A percentile compares a stretch with the other conserved stretches of the same genome.
phyloP scores from a whole-genome alignment of 176 grass and related monocot genomes.

The Ensete ventricosum region DNA sequence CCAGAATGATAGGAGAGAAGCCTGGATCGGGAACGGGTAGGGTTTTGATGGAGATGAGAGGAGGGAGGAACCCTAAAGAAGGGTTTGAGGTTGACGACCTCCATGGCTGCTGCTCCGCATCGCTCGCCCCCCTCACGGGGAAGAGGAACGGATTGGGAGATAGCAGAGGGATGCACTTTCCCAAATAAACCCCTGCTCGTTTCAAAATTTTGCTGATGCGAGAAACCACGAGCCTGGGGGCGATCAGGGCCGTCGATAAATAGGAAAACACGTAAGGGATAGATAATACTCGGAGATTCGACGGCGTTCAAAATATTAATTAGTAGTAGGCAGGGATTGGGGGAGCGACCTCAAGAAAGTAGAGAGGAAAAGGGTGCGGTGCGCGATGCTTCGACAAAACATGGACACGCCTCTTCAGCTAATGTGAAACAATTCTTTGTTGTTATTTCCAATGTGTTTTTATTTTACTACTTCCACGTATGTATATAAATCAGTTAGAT shows the following conservation, averaged over 20 bases:
- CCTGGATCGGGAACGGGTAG: neutral
- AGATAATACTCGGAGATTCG: too few species aligned
- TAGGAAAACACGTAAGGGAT: too few species aligned
- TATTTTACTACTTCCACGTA: too few species aligned
- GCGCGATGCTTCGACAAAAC: too few species aligned
- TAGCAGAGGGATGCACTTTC: neutral
- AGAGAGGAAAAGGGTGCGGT: too few species aligned
- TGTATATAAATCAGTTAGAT: too few species aligned
- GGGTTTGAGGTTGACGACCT: slow-evolving; percentile 45
- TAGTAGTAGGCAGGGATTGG: neutral
- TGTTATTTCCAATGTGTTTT: too few species aligned
- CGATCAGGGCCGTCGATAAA: neutral
- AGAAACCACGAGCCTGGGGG: neutral
- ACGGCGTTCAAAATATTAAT: too few species aligned
- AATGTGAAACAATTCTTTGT: too few species aligned
- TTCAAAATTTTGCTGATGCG: neutral
- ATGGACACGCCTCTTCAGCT: too few species aligned
- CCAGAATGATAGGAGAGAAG: too few species aligned
- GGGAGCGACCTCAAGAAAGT: too few species aligned
- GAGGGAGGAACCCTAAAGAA: slow-evolving; percentile 36
- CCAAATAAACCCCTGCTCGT: neutral
- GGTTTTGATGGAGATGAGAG: slow-evolving; percentile 1
- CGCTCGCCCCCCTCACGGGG: neutral
- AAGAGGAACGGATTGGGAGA: neutral
- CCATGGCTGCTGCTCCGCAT: slow-evolving; percentile 83